Evolutionary conservation across 371 early-diverging fungal genomes (phyloP).

Genomic region (Smittium culicis): DNA sequence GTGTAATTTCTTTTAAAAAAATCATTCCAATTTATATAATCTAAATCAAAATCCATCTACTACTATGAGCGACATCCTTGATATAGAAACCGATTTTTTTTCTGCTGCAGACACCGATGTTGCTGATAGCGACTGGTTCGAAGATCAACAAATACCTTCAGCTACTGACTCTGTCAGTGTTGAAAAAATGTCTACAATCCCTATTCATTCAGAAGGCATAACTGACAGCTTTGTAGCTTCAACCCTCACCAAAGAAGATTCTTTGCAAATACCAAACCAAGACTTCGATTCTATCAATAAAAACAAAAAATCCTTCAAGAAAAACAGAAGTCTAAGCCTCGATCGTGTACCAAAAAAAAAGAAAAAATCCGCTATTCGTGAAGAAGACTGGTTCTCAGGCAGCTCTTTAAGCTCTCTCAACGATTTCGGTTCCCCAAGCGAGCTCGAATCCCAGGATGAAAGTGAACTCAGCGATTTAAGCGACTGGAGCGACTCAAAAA

Average conservation of each 20-base stretch:
- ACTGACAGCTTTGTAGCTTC: slow-evolving; percentile 2
- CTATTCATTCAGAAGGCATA: neutral
- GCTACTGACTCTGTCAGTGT: too few species aligned
- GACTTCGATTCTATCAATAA: neutral
- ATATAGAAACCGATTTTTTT: slow-evolving; percentile 14
- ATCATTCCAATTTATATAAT: too few species aligned
- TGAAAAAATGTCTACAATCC: too few species aligned
- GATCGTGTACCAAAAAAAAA: neutral
- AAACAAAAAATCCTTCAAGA: slow-evolving; percentile 11
- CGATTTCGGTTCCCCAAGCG: neutral
- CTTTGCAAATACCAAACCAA: neutral
- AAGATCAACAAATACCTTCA: neutral
- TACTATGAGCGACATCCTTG: slow-evolving; percentile 12
- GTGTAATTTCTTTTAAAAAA: too few species aligned
- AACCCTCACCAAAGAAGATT: neutral
- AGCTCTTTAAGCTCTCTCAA: slow-evolving; percentile 8
- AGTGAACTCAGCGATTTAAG: slow-evolving; percentile 9
- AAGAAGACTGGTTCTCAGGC: slow-evolving; percentile 12
- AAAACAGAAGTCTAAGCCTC: slow-evolving; percentile 22
- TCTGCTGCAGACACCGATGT: slow-evolving; percentile 28
- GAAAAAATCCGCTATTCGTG: neutral
- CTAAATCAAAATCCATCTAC: too few species aligned
- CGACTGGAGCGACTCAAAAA: slow-evolving; percentile 2
- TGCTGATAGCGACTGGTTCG: slow-evolving; percentile 28
- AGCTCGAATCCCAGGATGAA: neutral